Evolutionary conservation across 768 basidiomycete genomes (phyloP), one percentile per base, ranked within the genome.

Genomic region (Pleurotus salmoneostramineus): DNA sequence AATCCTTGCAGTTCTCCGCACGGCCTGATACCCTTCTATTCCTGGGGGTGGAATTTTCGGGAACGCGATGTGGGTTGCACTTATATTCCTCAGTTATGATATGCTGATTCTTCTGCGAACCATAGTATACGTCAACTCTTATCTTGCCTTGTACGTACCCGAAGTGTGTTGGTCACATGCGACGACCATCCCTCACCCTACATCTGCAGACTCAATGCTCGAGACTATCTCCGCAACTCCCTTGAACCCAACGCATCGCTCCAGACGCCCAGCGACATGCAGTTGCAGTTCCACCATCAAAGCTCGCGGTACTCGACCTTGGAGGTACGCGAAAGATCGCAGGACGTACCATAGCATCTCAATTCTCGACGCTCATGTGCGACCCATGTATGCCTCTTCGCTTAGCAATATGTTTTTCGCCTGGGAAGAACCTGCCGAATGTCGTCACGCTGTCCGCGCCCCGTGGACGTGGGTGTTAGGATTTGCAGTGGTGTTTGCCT

Each of bases 21-120:
- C 57, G 57, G 43, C 57, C 57, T 21, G 33, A 58, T 7, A 50
- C 57, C 10, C 50, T 58, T 34, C 35, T 58, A 27, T 58, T 49
- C 33, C 43, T 58, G 34, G 50, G 57, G 11, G 49, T 58, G 36
- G 57, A 58, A 34, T 43, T 58, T 33, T 58, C 57, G 1, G 43
- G 46, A 11, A 58, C 57, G 5, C 34, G 57, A 42, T 44, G 57
- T 58, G 6, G 50, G 57, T 43, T 49, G 14, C n/a, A 6, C 17
- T 5, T 51, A 21, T 33, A 42, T 11, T 27, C 32, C 12, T 12
- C 33, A n/a, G 10, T 42, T 2, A 8, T 6, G 17, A 45, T 45
- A 45, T 15, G 6, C 48, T 21, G n/a, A 6, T 11, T 50, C n/a
- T 58, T 4, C 31, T 17, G 17, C 6, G 17, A 54, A 6, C n/a